phyloP scores from a whole-genome alignment of 176 grass and related monocot genomes.

The Oryza rufipogon region DNA sequence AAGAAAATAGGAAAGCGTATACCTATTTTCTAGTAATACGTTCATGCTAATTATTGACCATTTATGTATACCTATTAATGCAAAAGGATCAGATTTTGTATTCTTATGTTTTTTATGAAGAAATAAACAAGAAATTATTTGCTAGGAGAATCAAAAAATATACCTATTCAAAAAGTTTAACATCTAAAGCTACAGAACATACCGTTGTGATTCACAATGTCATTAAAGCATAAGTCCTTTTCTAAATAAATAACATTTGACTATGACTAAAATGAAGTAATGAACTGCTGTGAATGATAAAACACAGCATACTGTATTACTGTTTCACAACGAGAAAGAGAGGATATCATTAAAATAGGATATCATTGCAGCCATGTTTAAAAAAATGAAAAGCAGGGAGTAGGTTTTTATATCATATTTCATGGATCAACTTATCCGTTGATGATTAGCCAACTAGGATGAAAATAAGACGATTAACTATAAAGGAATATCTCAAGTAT shows the following conservation, averaged over 20 bases:
- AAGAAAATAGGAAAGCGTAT: neutral
- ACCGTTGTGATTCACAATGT: neutral
- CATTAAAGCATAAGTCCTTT: neutral
- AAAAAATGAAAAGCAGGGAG: neutral
- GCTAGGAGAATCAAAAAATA: neutral
- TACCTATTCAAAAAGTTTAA: neutral
- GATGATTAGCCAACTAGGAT: neutral
- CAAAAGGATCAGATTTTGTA: neutral
- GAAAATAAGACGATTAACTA: neutral
- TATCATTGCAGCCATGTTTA: neutral
- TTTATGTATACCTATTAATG: neutral
- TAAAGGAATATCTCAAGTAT: neutral
- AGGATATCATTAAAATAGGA: neutral
- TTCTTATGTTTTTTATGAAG: neutral
- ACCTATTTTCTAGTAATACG: neutral
- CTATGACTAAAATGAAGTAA: slow-evolving; percentile 3
- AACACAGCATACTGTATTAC: neutral
- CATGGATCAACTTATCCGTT: slow-evolving; percentile 15
- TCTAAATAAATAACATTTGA: neutral
- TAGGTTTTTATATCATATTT: neutral
- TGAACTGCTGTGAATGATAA: neutral
- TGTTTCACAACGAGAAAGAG: neutral
- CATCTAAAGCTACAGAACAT: neutral
- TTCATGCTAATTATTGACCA: neutral
- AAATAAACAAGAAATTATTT: neutral